These are phyloP conservation scores for Skeletonema menzelii DNA, from an alignment of 108 stramenopile genomes.

Conservation along the genomic window DNA sequence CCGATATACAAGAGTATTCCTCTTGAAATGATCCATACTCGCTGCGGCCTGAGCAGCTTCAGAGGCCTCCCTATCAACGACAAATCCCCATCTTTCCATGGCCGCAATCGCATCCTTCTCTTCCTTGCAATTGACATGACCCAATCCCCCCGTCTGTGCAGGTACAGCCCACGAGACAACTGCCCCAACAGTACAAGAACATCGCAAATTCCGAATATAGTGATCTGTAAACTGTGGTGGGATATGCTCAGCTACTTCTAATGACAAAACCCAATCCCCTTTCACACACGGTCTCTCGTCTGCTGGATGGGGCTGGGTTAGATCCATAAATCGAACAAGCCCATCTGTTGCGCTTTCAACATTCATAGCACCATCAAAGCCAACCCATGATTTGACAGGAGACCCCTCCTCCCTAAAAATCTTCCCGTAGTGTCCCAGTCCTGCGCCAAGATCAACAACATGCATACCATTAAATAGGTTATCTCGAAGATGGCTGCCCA, in stretches of 20 bases:
- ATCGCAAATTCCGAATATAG: slow-evolving; percentile 8
- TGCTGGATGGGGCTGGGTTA: slow-evolving; percentile 8
- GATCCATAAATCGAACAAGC: slow-evolving; percentile 9
- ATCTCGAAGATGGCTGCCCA: slow-evolving; percentile 6
- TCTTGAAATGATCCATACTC: not conserved
- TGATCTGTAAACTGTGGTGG: slow-evolving; percentile 2
- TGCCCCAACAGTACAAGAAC: slow-evolving; percentile 1
- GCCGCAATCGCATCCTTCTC: slow-evolving; percentile 7
- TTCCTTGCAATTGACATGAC: slow-evolving; percentile 4
- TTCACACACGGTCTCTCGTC: slow-evolving; percentile 3
- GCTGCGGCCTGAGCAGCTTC: not conserved
- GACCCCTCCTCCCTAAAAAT: slow-evolving; percentile 4
- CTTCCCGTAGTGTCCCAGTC: slow-evolving; percentile 8
- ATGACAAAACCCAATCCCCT: slow-evolving; percentile 13
- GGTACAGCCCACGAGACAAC: slow-evolving; percentile 10
- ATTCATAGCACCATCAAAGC: slow-evolving; percentile 13
- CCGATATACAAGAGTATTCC: not conserved
- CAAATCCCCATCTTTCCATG: slow-evolving; percentile 10
- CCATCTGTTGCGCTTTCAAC: slow-evolving; percentile 17
- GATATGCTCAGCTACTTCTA: slow-evolving; percentile 16
- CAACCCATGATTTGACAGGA: slow-evolving; percentile 7
- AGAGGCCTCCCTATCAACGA: not conserved
- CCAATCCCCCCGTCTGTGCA: slow-evolving; percentile 9
- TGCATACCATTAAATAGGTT: not conserved
- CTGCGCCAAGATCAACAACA: slow-evolving; percentile 12